These are phyloP conservation scores for Shiraia sp. DNA, from an alignment of 2,329 filamentous ascomycete genomes.

Conservation along the genomic window DNA sequence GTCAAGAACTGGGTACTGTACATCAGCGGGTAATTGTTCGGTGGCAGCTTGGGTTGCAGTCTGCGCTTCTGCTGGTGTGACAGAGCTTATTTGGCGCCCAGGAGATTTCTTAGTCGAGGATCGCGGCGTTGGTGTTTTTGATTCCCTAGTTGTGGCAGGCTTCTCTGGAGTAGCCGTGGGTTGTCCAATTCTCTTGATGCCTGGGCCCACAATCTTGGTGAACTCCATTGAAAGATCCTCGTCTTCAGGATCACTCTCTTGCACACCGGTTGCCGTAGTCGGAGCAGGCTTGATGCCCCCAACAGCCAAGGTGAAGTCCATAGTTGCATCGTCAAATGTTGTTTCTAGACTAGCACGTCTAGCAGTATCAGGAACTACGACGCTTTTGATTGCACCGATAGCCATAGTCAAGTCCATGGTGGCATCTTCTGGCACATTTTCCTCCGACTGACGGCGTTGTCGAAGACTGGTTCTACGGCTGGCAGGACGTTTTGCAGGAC, in stretches of 20 bases:
- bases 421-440: conserved; percentile 44
- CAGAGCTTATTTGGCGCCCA: conserved; percentile 11
- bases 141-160: conserved; percentile 5
- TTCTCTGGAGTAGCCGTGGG: conserved; percentile 23
- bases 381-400: conserved; percentile 41
- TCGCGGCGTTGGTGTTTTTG: conserved; percentile 25
- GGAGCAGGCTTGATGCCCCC: conserved; percentile 37
- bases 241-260: conserved; percentile 23
- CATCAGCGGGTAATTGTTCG: conserved; percentile 27
- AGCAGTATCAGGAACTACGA: conserved; percentile 9
- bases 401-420: conserved; percentile 48
- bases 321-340: conserved; percentile 41
- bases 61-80: conserved; percentile 7
- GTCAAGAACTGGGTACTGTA: conserved; percentile 26
- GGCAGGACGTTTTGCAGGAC: conserved; percentile 40
- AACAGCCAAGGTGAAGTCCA: conserved; percentile 47
- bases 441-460: conserved; percentile 41
- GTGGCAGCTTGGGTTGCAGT: conserved; percentile 22
- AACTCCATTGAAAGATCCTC: conserved; percentile 58
- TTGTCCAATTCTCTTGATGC: conserved; percentile 40
- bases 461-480: conserved; percentile 44
- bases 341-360: conserved; percentile 30
- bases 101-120: conserved; percentile 33
- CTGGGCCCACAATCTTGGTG: conserved; percentile 52
- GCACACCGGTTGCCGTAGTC: conserved; percentile 5